Evolutionary conservation across 495 filamentous ascomycete genomes (phyloP).

Genomic region (Aspergillus panamensis): DNA sequence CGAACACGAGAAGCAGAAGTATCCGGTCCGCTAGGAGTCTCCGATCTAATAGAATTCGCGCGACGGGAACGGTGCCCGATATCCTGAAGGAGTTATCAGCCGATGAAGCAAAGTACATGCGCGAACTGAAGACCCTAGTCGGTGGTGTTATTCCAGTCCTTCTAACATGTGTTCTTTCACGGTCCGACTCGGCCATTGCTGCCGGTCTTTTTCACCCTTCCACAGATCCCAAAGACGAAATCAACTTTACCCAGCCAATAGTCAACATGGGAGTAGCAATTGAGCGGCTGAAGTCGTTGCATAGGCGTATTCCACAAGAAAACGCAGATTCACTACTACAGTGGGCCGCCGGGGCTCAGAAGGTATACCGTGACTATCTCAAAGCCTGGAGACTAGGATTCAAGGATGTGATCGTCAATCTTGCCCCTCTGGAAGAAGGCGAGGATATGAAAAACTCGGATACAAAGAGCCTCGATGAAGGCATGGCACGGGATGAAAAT

Average conservation of each 20-base stretch:
- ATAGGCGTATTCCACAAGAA: conserved; percentile 72
- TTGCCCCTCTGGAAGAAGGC: conserved; percentile 66
- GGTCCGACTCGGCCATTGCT: conserved; percentile 59
- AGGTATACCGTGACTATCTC: conserved; percentile 83
- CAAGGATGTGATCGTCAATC: conserved; percentile 89
- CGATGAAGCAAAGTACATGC: conserved; percentile 87
- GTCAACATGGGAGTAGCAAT: conserved; percentile 91
- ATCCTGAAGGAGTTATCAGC: conserved; percentile 75
- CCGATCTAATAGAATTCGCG: conserved; percentile 63
- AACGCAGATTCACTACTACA: conserved; percentile 63
- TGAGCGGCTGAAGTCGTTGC: conserved; percentile 75
- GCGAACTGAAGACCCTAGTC: conserved; percentile 88
- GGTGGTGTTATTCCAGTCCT: conserved; percentile 96
- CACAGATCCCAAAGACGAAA: conserved; percentile 48
- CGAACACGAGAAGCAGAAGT: conserved; percentile 62
- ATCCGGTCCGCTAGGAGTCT: conserved; percentile 68
- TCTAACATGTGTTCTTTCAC: conserved; percentile 77
- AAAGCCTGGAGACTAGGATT: conserved; percentile 91
- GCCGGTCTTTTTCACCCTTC: conserved; percentile 64
- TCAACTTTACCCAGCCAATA: conserved; percentile 79
- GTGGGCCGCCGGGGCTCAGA: conserved; percentile 76
- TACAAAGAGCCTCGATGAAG: conserved; percentile 60
- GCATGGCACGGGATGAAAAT: conserved; percentile 69
- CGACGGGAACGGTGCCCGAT: conserved; percentile 63
- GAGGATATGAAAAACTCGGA: conserved; percentile 42